Conservation (phyloP, 106 monocot species). For the Ottelia alismoides region DNA sequence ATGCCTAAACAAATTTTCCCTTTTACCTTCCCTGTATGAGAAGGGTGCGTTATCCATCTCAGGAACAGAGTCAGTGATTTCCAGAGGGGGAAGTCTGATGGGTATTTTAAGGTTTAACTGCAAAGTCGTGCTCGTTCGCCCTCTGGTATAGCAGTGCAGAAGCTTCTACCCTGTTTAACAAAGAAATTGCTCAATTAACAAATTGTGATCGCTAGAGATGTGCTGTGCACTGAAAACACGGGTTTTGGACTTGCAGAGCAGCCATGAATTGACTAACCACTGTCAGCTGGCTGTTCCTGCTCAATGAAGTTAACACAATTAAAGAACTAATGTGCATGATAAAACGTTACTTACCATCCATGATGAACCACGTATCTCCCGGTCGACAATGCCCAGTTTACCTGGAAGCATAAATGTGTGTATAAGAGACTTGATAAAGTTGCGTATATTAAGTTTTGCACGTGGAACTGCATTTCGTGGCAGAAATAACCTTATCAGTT, state of each 20-base stretch:
- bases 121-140: slow-evolving; percentile 72
- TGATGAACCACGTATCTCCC: slow-evolving; percentile 86
- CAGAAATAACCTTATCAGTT: slow-evolving; percentile 72
- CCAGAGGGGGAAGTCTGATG: no score
- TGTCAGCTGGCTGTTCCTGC: not conserved
- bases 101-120: slow-evolving; percentile 56
- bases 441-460: no score
- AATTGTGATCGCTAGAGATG: not conserved
- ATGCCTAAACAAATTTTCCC: no score
- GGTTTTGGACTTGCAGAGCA: not conserved
- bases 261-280: no score
- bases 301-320: not conserved
- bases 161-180: slow-evolving; percentile 81
- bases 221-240: not conserved
- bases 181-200: not conserved
- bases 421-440: no score
- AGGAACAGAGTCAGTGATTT: no score
- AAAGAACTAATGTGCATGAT: not conserved
- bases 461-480: not conserved
- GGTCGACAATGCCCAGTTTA: slow-evolving; percentile 86
- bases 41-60: no score
- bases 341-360: slow-evolving; percentile 81
- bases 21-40: no score
- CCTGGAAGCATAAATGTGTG: slow-evolving; percentile 45
- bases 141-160: slow-evolving; percentile 83